Evolutionary conservation across 805 yeast species (phyloP), one percentile per base, ranked within the genome.

Genomic region (Suhomyces sp.): DNA sequence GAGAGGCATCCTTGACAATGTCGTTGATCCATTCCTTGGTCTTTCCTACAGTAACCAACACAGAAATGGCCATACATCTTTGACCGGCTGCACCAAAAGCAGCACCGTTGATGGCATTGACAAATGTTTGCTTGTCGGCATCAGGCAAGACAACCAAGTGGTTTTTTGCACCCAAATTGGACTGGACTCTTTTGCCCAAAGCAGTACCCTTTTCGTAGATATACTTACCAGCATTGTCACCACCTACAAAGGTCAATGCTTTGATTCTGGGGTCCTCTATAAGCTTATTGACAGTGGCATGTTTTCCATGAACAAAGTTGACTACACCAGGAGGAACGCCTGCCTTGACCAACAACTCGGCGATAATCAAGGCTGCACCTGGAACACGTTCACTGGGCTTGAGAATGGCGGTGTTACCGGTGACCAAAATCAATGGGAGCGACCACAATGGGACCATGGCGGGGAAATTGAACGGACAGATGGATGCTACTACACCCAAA

Each of bases 51-150:
- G 89, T 81, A 48, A 87, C 88, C 57, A 87, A 74, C 35, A 85
- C 88, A 22, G 88, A 84, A 50, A 87, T 83, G 9, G 90, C 88
- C 88, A 87, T 84, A 72, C 93, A 87, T 66, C 91, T 82, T 77
- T 87, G 93, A 56, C 92, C 93, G 17, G 92, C 91, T 49, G 92
- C 91, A 31, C 92, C 90, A 68, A 87, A 87, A 23, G 90, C 88
- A 50, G 92, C 90, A 48, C 90, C 87, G 54, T 78, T 84, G 47
- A 87, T 72, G 51, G 88, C 85, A 64, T 82, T 84, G 60, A 87
- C 72, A 47, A 88, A 80, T 56, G 82, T 82, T 56, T 73, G 69
- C 68, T 83, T 81, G 70, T 85, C 81, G 46, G 90, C 90, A 62
- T 87, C 92, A 15, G 91, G 90, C 57, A 85, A 73, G 15, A 87